Evolutionary conservation across 768 basidiomycete species (phyloP).

Genomic region (Mrakia hoshinonis): DNA sequence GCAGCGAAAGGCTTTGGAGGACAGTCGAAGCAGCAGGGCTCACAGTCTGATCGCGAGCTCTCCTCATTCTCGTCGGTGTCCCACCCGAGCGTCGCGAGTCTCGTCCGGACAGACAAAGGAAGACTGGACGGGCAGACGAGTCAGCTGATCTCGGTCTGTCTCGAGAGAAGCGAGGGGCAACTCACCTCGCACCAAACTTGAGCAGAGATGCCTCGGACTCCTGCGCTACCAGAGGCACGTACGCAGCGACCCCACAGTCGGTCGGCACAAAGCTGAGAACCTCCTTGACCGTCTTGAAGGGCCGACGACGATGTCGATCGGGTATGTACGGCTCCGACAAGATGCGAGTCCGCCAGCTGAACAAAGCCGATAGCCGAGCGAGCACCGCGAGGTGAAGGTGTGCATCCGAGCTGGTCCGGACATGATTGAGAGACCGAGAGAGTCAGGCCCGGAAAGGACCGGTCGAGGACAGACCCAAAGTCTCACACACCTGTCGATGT

Average conservation of each 20-base stretch:
- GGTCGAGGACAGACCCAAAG: neutral
- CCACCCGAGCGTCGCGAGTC: slow-evolving; percentile 68
- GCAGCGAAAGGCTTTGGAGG: too few species aligned
- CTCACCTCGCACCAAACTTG: slow-evolving; percentile 40
- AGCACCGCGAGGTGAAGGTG: slow-evolving; percentile 32
- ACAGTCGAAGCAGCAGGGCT: neutral
- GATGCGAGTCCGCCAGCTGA: slow-evolving; percentile 64
- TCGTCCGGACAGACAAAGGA: slow-evolving; percentile 57
- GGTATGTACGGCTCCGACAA: slow-evolving; percentile 53
- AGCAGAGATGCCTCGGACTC: slow-evolving; percentile 50
- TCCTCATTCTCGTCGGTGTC: slow-evolving; percentile 45
- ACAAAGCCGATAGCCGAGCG: slow-evolving; percentile 50
- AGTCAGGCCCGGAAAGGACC: neutral
- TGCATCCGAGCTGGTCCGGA: neutral
- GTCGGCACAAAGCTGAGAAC: slow-evolving; percentile 67
- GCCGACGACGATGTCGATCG: slow-evolving; percentile 54
- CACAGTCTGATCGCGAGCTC: slow-evolving; percentile 36
- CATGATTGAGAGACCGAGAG: slow-evolving; percentile 11
- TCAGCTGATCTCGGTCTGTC: neutral
- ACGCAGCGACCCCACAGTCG: slow-evolving; percentile 60
- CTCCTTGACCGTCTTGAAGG: slow-evolving; percentile 62
- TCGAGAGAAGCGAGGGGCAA: neutral
- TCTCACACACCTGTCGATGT: slow-evolving; percentile 53
- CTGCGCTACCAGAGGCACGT: slow-evolving; percentile 50
- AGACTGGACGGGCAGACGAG: slow-evolving; percentile 38